Base-by-base conservation (phyloP, 768 basidiomycete species). In the Tricholomella constricta region DNA sequence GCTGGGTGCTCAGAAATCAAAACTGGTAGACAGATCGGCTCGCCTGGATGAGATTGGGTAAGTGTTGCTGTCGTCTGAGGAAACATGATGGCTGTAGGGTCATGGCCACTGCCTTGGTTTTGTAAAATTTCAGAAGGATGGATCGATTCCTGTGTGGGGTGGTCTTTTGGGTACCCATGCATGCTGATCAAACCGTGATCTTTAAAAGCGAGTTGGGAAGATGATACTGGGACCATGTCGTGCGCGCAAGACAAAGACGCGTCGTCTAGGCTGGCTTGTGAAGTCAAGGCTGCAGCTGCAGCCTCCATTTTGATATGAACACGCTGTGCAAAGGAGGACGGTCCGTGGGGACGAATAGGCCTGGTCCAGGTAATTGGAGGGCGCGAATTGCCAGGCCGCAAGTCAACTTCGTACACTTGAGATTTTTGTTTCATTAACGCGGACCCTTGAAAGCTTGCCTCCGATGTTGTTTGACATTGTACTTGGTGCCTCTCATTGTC, bases 241-340 rank as follows among this genome's bases (percentile, higher is more conserved):
- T 14, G 31, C 31, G 31, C 31, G 31, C 10, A 32, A 9, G 31
- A 32, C 25, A 43, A 6, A 17, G 42, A 43, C n/a, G 14, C 35
- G 23, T 48, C 46, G 20, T 20, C 20, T 34, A 11, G n/a, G 35
- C 34, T 36, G 23, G 2, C 29, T 42, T 19, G n/a, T 49, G 6
- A 22, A 36, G 27, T 42, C 12, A 23, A 36, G 22, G 48, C 23
- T n/a, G 34, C 36, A 23, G 51, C 51, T 6, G 56, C 59, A 23
- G 62, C 63, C 36, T 65, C 60, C 23, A 72, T 63, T 57, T 78
- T 80, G 47, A 78, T 72, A 50, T 75, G 72, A 4, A 78, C 72
- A 42, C 77, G 77, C 29, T 60, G 57, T 31, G 76, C 64, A 65
- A 84, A 80, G 4, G 72, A 71, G 17, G 76, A 71, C 17, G 66